Base-by-base conservation (phyloP, 208 protist species). In the Crithidia expoeki region DNA sequence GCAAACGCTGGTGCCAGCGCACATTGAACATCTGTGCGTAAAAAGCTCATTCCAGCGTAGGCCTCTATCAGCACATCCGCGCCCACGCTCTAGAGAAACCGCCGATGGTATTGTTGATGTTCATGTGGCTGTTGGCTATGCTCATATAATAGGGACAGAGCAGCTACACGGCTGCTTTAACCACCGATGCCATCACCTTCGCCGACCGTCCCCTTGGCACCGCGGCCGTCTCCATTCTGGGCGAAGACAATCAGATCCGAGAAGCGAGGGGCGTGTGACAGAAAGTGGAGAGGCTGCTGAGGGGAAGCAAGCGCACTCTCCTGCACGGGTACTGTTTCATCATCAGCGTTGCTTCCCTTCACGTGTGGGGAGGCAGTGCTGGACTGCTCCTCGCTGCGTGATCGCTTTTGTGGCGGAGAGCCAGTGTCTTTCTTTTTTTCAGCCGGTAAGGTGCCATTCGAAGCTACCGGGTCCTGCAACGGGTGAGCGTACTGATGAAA, bases 401-500 rank as follows among this genome's bases (percentile, higher is more conserved):
- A 36, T 1, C 53, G 53, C 32, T 58, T 58, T 9, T 28, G 4
- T 0, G 32, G 19, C 14, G 10, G 19, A 16, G 42, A 21, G 30
- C 21, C 38, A 4, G 38, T 30, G 1, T 44, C 2, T 12, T 46
- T 11, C 21, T 61, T 23, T 3, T 4, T 23, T 10, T 2, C 12
- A 3, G 25, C 23, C 6, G 36, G n/a, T 32, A 23, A 16, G n/a
- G 32, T 42, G 38, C 9, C 46, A 10, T n/a, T 3, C n/a, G 28
- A n/a, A 2, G 28, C n/a, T 28, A 6, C 7, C 2, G 77, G 72
- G 32, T 66, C 40, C 65, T 85, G 76, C 1, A 51, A 44, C 12
- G 80, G 80, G 34, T 83, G 81, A 0, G 61, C 49, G 55, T 71
- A 83, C 0, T 74, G 38, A 32, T 25, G 38, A 23, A 76, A 76